These are phyloP conservation scores for Rhododendron williamsianum DNA, from an alignment of 148 eudicot genomes.

Conservation along the genomic window DNA sequence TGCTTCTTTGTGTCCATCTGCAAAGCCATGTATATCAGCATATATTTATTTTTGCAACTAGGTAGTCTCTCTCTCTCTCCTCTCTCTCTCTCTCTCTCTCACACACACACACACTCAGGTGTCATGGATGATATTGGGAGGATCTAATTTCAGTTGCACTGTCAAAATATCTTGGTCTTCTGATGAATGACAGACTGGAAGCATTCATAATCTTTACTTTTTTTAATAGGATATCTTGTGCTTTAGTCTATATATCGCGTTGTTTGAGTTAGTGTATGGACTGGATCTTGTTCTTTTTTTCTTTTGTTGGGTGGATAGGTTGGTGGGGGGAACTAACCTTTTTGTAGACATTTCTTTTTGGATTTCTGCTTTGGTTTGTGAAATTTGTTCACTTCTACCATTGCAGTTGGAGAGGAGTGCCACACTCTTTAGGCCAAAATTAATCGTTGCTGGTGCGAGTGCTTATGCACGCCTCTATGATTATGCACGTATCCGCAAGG, in stretches of 20 bases:
- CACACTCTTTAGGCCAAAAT: conserved; percentile 77
- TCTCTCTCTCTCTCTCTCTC: not conserved
- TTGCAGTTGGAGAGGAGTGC: conserved; percentile 95
- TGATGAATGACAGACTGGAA: not conserved
- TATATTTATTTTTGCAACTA: not conserved
- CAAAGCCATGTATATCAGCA: not conserved
- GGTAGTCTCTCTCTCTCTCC: not conserved
- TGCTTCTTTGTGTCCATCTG: not conserved
- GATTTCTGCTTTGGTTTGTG: not conserved
- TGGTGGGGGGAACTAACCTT: not conserved
- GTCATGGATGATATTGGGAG: not conserved
- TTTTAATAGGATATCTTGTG: not conserved
- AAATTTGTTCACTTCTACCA: conserved; percentile 1
- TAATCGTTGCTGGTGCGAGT: conserved; percentile 98
- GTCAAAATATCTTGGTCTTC: not conserved
- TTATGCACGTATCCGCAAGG: conserved; percentile 90
- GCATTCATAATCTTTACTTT: not conserved
- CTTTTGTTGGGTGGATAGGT: not conserved
- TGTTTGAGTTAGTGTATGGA: not conserved
- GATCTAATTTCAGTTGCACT: not conserved
- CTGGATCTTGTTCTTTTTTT: not conserved
- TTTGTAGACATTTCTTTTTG: not conserved
- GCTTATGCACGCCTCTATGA: conserved; percentile 94
- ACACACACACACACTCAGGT: not conserved
- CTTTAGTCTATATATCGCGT: not conserved